Percentiles rank a stretch among this genome's conserved stretches.
These are phyloP conservation scores for Hemileia vastatrix DNA, from an alignment of 1,284 basidiomycete species.

Conservation along the genomic window DNA sequence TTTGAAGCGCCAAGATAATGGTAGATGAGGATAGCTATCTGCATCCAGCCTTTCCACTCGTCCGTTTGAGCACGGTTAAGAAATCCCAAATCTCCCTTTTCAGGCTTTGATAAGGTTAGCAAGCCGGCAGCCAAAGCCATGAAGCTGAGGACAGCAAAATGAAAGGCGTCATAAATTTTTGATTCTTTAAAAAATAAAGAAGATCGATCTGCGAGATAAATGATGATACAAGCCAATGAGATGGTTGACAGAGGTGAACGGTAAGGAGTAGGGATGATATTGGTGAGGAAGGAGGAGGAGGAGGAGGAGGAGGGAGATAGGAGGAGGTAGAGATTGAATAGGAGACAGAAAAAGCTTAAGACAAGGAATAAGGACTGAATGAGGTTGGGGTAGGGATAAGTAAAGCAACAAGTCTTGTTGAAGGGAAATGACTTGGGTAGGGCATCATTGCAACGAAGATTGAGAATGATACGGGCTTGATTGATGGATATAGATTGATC, in stretches of 20 bases:
- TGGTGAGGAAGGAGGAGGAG: conserved; percentile 30
- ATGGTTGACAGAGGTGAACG: conserved; percentile 52
- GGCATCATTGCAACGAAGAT: conserved; percentile 65
- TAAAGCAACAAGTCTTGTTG: conserved; percentile 71
- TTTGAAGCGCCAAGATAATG: conserved; percentile 79
- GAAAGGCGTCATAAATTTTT: conserved; percentile 63
- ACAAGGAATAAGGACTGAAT: conserved; percentile 58
- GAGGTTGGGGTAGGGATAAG: conserved; percentile 59
- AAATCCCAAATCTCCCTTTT: conserved; percentile 70
- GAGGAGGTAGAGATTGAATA: conserved; percentile 47
- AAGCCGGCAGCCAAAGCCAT: conserved; percentile 55
- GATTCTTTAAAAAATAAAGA: conserved; percentile 76
- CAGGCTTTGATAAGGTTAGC: conserved; percentile 57
- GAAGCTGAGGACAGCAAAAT: conserved; percentile 57
- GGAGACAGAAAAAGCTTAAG: too few relatives aligned
- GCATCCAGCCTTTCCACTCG: conserved; percentile 97
- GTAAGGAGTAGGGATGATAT: conserved; percentile 46
- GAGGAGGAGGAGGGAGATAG: background rate
- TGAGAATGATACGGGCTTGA: conserved; percentile 70
- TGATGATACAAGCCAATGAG: conserved; percentile 56
- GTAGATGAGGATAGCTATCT: conserved; percentile 75
- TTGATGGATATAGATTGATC: conserved; percentile 55
- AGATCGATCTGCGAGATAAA: conserved; percentile 69
- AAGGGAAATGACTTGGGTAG: conserved; percentile 61
- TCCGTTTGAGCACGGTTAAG: conserved; percentile 82